Base-by-base conservation (phyloP, 768 basidiomycete species). In the Termitomyces sp. region DNA sequence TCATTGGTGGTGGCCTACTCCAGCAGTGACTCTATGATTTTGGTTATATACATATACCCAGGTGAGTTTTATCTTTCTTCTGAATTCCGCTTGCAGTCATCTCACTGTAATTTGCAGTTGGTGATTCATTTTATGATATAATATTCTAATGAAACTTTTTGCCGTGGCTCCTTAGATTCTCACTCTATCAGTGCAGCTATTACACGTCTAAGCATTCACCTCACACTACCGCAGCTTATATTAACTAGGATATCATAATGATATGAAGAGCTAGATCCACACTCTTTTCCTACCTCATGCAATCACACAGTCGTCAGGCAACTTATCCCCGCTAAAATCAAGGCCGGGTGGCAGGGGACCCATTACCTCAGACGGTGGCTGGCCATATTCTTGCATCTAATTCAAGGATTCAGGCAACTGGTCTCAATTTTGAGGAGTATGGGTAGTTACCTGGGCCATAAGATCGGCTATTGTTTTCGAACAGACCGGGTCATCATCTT, bases 291-390 rank as follows among this genome's bases (percentile, higher is more conserved):
- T 13, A 26, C 18, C 20, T 56, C 55, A 56, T 20, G 45, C 55
- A 22, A 56, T 38, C 18, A 49, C 55, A 42, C 55, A 56, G 8
- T 56, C 55, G 9, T 54, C 57, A 54, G 65, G 64, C 9, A 61
- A n/a, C 6, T 54, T 54, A 18, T 40, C 42, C 12, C 75, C 48
- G 0, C 81, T 83, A 26, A 86, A 61, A 7, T 72, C 76, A 30
- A 83, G 70, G n/a, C 88, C 90, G 2, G 88, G 80, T 0, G 92
- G 92, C 49, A 94, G 75, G 0, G 85, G 81, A 1, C 91, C 92
- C 88, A 94, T 92, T 51, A 94, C 80, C 64, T 91, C 90, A 20
- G 81, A 66, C 2, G 92, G 50, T 1, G 50, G 50, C 50, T 87
- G 80, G 6, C 92, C 92, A 56, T 84, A 78, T 3, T 76, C 74